Percentiles rank a stretch among this genome's conserved stretches.
Evolutionary conservation across 139 green algal genomes (phyloP).

Genomic region (Chlorella sorokiniana): DNA sequence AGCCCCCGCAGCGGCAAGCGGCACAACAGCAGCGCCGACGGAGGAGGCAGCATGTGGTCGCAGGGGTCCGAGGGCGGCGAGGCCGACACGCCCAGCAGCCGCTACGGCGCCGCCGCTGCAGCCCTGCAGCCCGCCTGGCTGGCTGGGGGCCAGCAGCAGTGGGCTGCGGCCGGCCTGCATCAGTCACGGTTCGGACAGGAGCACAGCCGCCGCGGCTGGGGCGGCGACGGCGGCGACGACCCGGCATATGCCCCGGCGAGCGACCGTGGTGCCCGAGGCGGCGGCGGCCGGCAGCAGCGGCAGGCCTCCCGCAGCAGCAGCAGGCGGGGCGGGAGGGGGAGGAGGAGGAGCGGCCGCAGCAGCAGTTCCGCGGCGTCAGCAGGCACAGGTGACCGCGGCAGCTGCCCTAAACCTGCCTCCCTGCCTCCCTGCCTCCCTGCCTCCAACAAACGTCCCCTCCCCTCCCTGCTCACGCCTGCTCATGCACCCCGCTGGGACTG

Average conservation of each 20-base stretch:
- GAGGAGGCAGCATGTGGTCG: not conserved
- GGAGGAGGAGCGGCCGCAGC: not conserved
- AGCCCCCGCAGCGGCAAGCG: slow-evolving; percentile 12
- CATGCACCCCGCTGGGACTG: not conserved
- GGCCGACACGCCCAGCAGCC: not conserved
- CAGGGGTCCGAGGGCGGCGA: not conserved
- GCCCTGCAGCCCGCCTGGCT: not conserved
- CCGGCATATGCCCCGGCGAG: not conserved
- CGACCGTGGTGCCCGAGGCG: not conserved
- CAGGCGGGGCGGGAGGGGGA: not conserved
- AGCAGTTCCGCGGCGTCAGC: slow-evolving; percentile 39
- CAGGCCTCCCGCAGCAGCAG: slow-evolving; percentile 23
- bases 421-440: not conserved
- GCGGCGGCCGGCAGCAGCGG: slow-evolving; percentile 9
- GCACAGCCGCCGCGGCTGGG: not conserved
- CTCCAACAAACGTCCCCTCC: not conserved
- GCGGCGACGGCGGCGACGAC: not conserved
- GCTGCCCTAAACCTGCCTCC: not conserved
- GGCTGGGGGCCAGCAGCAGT: not conserved
- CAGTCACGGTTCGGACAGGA: not conserved
- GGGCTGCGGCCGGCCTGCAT: not conserved
- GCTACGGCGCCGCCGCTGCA: not conserved
- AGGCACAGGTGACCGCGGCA: slow-evolving; percentile 21
- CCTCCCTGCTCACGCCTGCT: not conserved
- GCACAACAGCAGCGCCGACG: slow-evolving; percentile 1